Percentiles rank a stretch among this genome's conserved stretches.
Conservation (phyloP, 2,329 filamentous ascomycete genomes). For the Aspergillus proliferans region DNA sequence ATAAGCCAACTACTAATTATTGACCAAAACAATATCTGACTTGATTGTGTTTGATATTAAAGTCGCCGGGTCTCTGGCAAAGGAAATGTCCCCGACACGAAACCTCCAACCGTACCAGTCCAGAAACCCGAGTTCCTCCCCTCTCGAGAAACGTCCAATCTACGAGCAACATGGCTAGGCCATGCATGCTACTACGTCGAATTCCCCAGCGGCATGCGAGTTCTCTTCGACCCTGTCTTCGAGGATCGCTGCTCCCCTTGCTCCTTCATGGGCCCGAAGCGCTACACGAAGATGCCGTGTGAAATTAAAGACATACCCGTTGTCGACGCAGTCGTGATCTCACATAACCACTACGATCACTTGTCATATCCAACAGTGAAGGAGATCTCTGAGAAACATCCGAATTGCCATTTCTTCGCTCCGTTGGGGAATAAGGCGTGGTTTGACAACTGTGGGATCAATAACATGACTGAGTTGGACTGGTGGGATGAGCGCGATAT, state of each 20-base stretch:
- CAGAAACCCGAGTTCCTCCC: conserved; percentile 62
- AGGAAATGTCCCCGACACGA: conserved; percentile 54
- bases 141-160: conserved; percentile 50
- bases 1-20: background rate
- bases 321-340: conserved; percentile 60
- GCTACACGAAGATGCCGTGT: conserved; percentile 74
- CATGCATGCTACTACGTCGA: conserved; percentile 93
- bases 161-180: conserved; percentile 89
- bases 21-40: background rate
- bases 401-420: conserved; percentile 80
- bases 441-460: conserved; percentile 66
- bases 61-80: conserved; percentile 45
- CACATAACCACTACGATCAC: conserved; percentile 91
- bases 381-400: conserved; percentile 64
- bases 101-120: conserved; percentile 60
- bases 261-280: conserved; percentile 62
- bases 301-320: conserved; percentile 67
- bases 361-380: conserved; percentile 69
- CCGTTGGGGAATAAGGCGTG: conserved; percentile 75
- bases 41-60: background rate
- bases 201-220: conserved; percentile 76
- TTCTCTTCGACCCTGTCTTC: conserved; percentile 91
- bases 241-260: conserved; percentile 79
- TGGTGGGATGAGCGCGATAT: conserved; percentile 88
- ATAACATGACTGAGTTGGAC: conserved; percentile 80